These are phyloP conservation scores for Scedosporium boydii DNA, from an alignment of 2,329 filamentous ascomycete species.

Conservation along the genomic window DNA sequence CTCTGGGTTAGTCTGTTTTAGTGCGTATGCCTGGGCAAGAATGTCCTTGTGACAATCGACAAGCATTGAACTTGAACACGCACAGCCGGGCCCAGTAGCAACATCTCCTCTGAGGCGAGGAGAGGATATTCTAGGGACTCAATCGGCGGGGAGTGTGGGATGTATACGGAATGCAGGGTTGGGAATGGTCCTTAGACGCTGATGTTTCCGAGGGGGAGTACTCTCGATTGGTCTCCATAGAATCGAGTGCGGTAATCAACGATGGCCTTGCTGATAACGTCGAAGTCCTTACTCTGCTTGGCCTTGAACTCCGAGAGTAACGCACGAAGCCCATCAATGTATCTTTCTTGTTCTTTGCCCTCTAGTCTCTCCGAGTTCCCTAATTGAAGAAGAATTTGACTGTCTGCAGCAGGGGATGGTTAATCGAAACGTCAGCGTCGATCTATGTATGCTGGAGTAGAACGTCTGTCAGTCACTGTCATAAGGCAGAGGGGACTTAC, in stretches of 20 bases:
- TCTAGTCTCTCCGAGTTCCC: conserved; percentile 56
- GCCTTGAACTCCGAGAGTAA: conserved; percentile 51
- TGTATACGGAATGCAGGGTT: background rate
- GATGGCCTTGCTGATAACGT: conserved; percentile 56
- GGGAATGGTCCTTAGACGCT: conserved; percentile 17
- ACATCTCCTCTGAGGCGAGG: too few relatives aligned
- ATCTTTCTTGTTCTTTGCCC: conserved; percentile 50
- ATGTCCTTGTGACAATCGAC: too few relatives aligned
- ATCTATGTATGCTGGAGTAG: background rate
- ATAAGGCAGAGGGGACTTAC: conserved; percentile 46
- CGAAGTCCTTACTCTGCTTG: conserved; percentile 54
- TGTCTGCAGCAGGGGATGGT: conserved; percentile 42
- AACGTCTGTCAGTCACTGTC: conserved; percentile 9
- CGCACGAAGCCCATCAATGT: conserved; percentile 51
- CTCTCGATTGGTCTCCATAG: conserved; percentile 52
- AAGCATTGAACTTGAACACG: background rate
- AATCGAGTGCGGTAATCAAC: conserved; percentile 58
- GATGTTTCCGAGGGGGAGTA: conserved; percentile 47
- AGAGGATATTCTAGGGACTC: background rate
- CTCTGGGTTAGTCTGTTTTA: too few relatives aligned
- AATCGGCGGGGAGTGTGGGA: background rate
- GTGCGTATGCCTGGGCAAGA: too few relatives aligned
- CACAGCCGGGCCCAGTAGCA: background rate
- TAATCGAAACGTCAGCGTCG: conserved; percentile 7
- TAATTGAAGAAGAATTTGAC: conserved; percentile 63